phyloP scores from a whole-genome alignment of 164 flowering plant genomes.

The Taxillus chinensis region DNA sequence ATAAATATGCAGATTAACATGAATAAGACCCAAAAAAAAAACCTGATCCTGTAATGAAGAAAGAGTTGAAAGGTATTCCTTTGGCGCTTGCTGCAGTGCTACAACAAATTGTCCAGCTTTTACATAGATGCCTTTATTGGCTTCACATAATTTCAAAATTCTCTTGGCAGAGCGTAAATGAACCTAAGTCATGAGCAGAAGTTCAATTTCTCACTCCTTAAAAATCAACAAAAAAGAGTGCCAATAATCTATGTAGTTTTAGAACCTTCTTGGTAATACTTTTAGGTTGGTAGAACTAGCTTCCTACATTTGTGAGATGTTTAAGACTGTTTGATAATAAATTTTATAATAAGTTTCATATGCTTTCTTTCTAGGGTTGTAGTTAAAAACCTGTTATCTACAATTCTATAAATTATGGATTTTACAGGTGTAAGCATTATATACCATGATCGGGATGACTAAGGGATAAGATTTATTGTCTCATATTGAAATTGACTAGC shows the following conservation, averaged over 20 bases:
- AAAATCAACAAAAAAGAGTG: background rate
- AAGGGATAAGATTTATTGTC: too few relatives aligned
- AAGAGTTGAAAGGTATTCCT: conserved; percentile 64
- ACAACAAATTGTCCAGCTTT: conserved; percentile 95
- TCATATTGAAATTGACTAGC: too few relatives aligned
- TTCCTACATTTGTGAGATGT: too few relatives aligned
- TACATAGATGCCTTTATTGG: conserved; percentile 82
- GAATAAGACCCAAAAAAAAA: background rate
- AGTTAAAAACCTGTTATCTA: too few relatives aligned
- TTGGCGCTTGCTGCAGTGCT: conserved; percentile 63
- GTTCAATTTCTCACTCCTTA: background rate
- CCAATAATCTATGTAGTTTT: background rate
- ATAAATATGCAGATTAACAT: background rate
- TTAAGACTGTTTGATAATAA: too few relatives aligned
- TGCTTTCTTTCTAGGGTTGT: too few relatives aligned
- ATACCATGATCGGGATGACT: too few relatives aligned
- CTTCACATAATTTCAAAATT: conserved; percentile 61
- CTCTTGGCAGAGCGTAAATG: conserved; percentile 81
- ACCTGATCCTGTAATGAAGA: conserved; percentile 90
- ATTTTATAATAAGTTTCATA: too few relatives aligned
- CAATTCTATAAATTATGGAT: too few relatives aligned
- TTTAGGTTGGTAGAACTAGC: too few relatives aligned
- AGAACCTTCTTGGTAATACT: background rate
- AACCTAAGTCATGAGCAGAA: conserved; percentile 32
- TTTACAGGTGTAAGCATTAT: too few relatives aligned